Conservation (phyloP, 1,284 basidiomycete genomes). For the Exobasidium cylindrosporum region DNA sequence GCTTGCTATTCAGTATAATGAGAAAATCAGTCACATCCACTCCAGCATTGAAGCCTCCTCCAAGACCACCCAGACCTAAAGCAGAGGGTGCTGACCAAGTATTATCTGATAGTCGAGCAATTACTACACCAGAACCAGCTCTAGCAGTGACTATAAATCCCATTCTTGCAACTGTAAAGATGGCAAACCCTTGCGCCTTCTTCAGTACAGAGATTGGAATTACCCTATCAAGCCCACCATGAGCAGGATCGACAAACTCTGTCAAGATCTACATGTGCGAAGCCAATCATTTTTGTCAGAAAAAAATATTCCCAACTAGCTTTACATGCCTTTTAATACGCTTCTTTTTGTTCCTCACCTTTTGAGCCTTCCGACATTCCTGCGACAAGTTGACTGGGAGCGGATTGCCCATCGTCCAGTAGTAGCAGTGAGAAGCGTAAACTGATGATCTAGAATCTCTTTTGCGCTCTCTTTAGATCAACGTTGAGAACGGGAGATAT, state of each 20-base stretch:
- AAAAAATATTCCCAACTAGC: too few relatives aligned
- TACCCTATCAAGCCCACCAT: slow-evolving; percentile 46
- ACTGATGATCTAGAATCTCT: too few relatives aligned
- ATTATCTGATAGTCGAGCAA: slow-evolving; percentile 78
- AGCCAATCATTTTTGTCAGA: too few relatives aligned
- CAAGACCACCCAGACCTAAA: slow-evolving; percentile 78
- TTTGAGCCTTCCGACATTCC: slow-evolving; percentile 62
- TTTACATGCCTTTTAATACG: too few relatives aligned
- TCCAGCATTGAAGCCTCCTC: slow-evolving; percentile 76
- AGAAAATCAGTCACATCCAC: slow-evolving; percentile 93
- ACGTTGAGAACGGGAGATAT: too few relatives aligned
- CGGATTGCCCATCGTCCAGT: slow-evolving; percentile 45
- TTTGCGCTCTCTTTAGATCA: too few relatives aligned
- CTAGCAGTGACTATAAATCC: slow-evolving; percentile 64
- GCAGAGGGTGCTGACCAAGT: slow-evolving; percentile 92
- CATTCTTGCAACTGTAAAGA: slow-evolving; percentile 58
- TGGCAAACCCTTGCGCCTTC: slow-evolving; percentile 76
- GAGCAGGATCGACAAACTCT: slow-evolving; percentile 45
- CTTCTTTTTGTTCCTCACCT: slow-evolving; percentile 50
- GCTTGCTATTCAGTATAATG: slow-evolving; percentile 80
- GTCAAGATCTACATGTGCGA: slow-evolving; percentile 51
- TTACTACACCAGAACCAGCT: slow-evolving; percentile 87
- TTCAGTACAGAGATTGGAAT: slow-evolving; percentile 60
- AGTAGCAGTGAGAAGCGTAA: background rate
- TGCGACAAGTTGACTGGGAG: slow-evolving; percentile 58